Percentiles rank a stretch among this genome's conserved stretches.
Evolutionary conservation across 768 basidiomycete species (phyloP).

Genomic region (Termitomyces sp.): DNA sequence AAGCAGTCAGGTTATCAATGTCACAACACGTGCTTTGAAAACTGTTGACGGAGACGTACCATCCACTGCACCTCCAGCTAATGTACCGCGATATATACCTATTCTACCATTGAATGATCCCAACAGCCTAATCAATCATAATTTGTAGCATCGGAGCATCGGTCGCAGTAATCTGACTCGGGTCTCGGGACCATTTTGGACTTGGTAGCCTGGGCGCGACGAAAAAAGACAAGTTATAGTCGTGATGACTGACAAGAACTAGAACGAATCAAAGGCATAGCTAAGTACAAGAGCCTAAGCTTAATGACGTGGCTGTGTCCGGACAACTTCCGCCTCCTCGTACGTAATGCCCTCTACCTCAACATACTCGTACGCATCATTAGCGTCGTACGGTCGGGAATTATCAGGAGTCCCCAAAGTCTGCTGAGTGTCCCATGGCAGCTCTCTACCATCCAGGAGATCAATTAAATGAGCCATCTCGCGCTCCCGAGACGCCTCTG

Average conservation of each 20-base stretch:
- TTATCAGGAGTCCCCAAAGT: slow-evolving; percentile 1
- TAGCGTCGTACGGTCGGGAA: neutral
- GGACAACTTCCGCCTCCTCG: neutral
- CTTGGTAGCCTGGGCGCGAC: neutral
- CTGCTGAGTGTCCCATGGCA: neutral
- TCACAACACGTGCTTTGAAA: neutral
- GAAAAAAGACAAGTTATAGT: neutral
- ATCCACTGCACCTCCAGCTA: too few species aligned
- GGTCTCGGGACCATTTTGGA: neutral
- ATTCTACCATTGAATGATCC: neutral
- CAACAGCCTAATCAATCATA: neutral
- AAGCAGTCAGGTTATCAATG: neutral
- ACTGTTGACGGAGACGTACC: too few species aligned
- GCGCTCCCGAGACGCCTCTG: slow-evolving; percentile 4
- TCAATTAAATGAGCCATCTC: slow-evolving; percentile 8
- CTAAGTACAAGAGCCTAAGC: neutral
- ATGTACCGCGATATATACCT: too few species aligned
- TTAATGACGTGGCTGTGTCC: neutral
- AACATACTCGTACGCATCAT: neutral
- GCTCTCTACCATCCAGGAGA: slow-evolving; percentile 2
- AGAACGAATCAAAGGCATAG: neutral
- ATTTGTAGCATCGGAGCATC: too few species aligned
- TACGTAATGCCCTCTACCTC: neutral
- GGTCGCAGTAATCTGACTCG: too few species aligned
- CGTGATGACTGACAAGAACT: neutral